These are phyloP conservation scores for Rosa persica DNA, from an alignment of 306 rosid genomes.

Conservation along the genomic window DNA sequence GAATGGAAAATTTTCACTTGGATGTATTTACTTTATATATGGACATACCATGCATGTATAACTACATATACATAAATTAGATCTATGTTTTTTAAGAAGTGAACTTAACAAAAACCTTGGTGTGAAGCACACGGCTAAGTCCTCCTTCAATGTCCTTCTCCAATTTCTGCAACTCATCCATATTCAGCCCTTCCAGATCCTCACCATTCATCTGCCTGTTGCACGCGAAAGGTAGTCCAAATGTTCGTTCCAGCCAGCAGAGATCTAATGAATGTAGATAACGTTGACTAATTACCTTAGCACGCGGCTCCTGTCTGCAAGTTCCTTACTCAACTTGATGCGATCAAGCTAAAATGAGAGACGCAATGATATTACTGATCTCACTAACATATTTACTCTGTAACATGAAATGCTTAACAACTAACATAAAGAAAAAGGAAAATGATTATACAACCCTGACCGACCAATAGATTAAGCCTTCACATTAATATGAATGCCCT, in stretches of 20 bases:
- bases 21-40: background rate
- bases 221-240: background rate
- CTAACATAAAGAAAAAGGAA: background rate
- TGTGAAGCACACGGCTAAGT: constrained; percentile 32
- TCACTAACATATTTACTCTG: background rate
- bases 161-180: constrained; percentile 33
- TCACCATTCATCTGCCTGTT: constrained; percentile 41
- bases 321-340: constrained; percentile 32
- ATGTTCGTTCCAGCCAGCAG: background rate
- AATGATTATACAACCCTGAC: background rate
- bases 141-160: constrained; percentile 35
- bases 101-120: constrained; percentile 27
- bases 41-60: background rate
- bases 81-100: background rate
- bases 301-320: constrained; percentile 28
- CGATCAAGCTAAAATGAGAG: constrained; percentile 16
- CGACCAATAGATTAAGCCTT: background rate
- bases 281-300: constrained; percentile 29
- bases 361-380: background rate
- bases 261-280: background rate
- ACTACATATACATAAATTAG: background rate
- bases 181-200: constrained; percentile 35
- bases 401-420: background rate
- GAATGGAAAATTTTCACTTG: background rate
- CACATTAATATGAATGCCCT: background rate